Evolutionary conservation across 768 basidiomycete genomes (phyloP).

Genomic region (Termitomyces sp.): DNA sequence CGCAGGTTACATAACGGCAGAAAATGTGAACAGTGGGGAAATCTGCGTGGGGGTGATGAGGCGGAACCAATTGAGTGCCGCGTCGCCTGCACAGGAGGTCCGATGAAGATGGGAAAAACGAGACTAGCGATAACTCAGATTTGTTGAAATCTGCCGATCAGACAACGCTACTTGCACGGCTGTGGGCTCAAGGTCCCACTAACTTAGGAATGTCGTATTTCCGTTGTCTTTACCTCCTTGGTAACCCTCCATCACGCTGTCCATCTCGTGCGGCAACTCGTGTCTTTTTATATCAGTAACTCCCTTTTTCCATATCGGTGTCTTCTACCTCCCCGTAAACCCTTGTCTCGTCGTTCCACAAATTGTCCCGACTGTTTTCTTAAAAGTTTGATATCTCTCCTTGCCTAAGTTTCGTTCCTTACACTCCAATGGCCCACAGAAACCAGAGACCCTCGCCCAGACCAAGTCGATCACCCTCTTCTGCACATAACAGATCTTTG

Average conservation of each 20-base stretch:
- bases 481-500: conserved; percentile 27
- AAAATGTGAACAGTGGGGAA: background rate
- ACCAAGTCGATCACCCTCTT: conserved; percentile 43
- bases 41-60: conserved; percentile 14
- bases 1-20: conserved; percentile 8
- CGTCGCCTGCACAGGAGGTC: conserved; percentile 32
- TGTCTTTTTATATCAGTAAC: conserved; percentile 31
- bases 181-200: conserved; percentile 18
- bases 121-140: conserved; percentile 12
- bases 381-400: conserved; percentile 23
- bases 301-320: conserved; percentile 29
- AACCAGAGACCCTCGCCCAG: conserved; percentile 44
- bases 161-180: conserved; percentile 20
- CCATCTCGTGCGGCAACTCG: conserved; percentile 20
- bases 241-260: conserved; percentile 40
- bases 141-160: conserved; percentile 33
- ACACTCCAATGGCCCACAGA: conserved; percentile 43
- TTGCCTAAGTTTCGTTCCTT: conserved; percentile 12
- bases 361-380: conserved; percentile 31
- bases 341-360: conserved; percentile 27
- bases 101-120: conserved; percentile 31
- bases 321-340: conserved; percentile 22
- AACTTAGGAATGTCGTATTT: conserved; percentile 25
- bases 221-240: conserved; percentile 33
- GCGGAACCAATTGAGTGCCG: conserved; percentile 30